phyloP scores from a whole-genome alignment of 495 filamentous ascomycete species.

The Trichocladium antarcticum region DNA sequence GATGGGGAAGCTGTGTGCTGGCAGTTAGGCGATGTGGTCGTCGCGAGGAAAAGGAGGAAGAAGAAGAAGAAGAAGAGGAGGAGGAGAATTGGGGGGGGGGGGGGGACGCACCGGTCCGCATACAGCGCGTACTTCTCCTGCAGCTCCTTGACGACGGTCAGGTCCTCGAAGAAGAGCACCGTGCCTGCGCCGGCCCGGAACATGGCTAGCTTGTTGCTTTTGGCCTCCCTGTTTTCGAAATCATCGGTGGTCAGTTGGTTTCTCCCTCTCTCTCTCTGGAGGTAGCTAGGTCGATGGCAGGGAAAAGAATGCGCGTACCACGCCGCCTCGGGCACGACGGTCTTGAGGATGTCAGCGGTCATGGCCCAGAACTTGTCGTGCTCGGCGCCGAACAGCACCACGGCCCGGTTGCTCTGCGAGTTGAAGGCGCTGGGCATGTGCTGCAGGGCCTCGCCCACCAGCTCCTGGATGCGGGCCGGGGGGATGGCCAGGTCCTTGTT shows the following conservation, averaged over 20 bases:
- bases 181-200: constrained; percentile 50
- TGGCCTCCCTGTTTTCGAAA: no score
- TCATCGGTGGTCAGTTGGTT: no score
- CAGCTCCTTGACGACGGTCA: constrained; percentile 36
- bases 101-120: constrained; percentile 40
- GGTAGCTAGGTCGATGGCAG: no score
- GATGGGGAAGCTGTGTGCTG: constrained; percentile 39
- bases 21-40: not conserved
- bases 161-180: constrained; percentile 57
- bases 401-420: constrained; percentile 50
- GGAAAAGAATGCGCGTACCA: no score
- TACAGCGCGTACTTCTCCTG: constrained; percentile 45
- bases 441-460: constrained; percentile 43
- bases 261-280: no score
- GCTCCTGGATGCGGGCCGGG: constrained; percentile 43
- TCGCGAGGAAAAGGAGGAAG: no score
- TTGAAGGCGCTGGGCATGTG: constrained; percentile 55
- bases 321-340: constrained; percentile 44
- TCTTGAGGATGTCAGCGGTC: constrained; percentile 42
- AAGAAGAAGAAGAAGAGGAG: not conserved
- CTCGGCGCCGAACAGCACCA: constrained; percentile 51
- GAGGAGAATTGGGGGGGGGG: no score
- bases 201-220: constrained; percentile 36
- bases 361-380: constrained; percentile 58
- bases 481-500: constrained; percentile 43